Evolutionary conservation across 768 basidiomycete genomes (phyloP).

Genomic region (Clitopilus hobsonii): DNA sequence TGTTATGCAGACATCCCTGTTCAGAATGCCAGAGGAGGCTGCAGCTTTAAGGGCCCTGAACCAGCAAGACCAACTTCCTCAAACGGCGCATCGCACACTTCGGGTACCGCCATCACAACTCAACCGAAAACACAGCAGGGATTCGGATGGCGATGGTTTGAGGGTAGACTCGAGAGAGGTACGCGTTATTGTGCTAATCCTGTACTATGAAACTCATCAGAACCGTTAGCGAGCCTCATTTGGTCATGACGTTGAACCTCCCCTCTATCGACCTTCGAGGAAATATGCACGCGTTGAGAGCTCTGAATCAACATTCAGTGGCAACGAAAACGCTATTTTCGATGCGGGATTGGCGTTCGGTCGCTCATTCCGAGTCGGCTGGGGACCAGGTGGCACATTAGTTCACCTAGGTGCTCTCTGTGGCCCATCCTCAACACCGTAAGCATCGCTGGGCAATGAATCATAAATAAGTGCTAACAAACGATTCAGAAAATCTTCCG

Average conservation of each 20-base stretch:
- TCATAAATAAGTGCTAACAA: constrained; percentile 1
- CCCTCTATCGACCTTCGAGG: constrained; percentile 65
- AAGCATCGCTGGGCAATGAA: too few relatives aligned
- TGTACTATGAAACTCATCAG: constrained; percentile 3
- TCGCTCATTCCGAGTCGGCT: constrained; percentile 84
- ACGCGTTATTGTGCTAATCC: constrained; percentile 14
- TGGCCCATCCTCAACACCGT: constrained; percentile 49
- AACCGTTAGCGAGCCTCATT: constrained; percentile 67
- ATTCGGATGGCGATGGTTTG: constrained; percentile 68
- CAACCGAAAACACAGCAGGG: constrained; percentile 71
- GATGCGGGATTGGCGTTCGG: constrained; percentile 88
- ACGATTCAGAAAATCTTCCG: constrained; percentile 39
- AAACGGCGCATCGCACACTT: constrained; percentile 29
- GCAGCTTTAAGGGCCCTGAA: constrained; percentile 56
- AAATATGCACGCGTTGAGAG: constrained; percentile 76
- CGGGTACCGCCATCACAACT: constrained; percentile 31
- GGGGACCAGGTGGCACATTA: constrained; percentile 79
- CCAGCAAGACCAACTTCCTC: constrained; percentile 7
- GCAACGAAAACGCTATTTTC: constrained; percentile 57
- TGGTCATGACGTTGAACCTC: constrained; percentile 65
- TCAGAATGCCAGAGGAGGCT: constrained; percentile 71
- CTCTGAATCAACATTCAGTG: constrained; percentile 59
- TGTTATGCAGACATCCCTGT: constrained; percentile 90
- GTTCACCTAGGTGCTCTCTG: constrained; percentile 77
- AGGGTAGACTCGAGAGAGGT: constrained; percentile 62